These are phyloP conservation scores for Centella asiatica DNA, from an alignment of 129 eudicot species.

Conservation along the genomic window DNA sequence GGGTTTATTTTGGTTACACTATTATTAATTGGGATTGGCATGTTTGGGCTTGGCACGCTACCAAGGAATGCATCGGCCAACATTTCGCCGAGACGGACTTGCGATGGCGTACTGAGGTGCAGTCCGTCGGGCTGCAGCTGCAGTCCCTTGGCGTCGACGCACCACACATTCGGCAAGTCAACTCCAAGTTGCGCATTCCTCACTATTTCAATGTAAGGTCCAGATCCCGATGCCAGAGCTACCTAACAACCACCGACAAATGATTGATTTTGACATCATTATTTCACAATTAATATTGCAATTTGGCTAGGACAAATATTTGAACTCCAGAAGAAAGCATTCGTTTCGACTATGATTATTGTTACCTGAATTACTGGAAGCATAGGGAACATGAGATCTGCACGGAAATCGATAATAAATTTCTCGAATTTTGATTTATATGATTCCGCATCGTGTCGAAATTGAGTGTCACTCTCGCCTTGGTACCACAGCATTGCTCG, in stretches of 20 bases:
- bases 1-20: constrained; percentile 16
- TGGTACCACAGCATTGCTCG: constrained; percentile 61
- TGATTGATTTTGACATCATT: too few species aligned
- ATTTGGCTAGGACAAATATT: background rate
- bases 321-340: background rate
- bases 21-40: constrained; percentile 22
- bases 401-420: constrained; percentile 30
- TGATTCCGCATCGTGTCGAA: constrained; percentile 28
- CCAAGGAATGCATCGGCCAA: constrained; percentile 57
- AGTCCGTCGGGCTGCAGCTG: constrained; percentile 42
- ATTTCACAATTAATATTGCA: too few species aligned
- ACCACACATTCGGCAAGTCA: constrained; percentile 42
- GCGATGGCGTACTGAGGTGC: constrained; percentile 63
- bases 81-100: constrained; percentile 63
- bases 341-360: background rate
- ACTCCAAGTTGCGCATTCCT: constrained; percentile 54
- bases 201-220: constrained; percentile 32
- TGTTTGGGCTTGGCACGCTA: constrained; percentile 21
- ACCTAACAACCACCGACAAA: too few species aligned
- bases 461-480: constrained; percentile 57
- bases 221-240: constrained; percentile 57
- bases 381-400: constrained; percentile 33
- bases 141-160: constrained; percentile 67
- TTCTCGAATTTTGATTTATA: constrained; percentile 33
- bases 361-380: constrained; percentile 52